Evolutionary conservation across 164 flowering plant species (phyloP).

Genomic region (Annona cherimola): DNA sequence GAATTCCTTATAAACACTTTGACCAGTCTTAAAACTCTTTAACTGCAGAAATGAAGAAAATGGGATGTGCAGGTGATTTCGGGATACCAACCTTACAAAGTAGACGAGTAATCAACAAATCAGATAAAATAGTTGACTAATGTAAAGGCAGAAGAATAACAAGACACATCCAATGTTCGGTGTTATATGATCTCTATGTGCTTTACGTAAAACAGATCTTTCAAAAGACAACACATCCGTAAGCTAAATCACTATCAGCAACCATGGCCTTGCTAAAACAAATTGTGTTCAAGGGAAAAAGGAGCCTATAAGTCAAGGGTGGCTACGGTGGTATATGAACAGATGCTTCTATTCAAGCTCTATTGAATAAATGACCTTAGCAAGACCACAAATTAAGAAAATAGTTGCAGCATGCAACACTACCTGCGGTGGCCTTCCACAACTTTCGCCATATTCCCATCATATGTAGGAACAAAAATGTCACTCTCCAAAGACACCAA

Average conservation of each 20-base stretch:
- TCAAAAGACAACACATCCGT: no score
- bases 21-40: no score
- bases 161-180: no score
- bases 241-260: background rate
- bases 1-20: no score
- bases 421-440: slow-evolving; percentile 99
- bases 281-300: background rate
- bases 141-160: no score
- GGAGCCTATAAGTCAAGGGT: background rate
- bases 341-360: background rate
- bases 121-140: no score
- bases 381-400: background rate
- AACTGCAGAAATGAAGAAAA: no score
- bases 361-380: background rate
- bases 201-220: no score
- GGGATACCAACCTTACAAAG: background rate
- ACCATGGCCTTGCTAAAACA: background rate
- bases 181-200: no score
- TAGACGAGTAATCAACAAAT: background rate
- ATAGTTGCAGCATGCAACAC: background rate
- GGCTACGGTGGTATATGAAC: background rate
- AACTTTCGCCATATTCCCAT: slow-evolving; percentile 98
- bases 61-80: background rate
- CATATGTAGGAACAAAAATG: slow-evolving; percentile 91
- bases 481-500: slow-evolving; percentile 91